Evolutionary conservation across 1,284 basidiomycete genomes (phyloP).

Genomic region (Ganoderma meredithae): DNA sequence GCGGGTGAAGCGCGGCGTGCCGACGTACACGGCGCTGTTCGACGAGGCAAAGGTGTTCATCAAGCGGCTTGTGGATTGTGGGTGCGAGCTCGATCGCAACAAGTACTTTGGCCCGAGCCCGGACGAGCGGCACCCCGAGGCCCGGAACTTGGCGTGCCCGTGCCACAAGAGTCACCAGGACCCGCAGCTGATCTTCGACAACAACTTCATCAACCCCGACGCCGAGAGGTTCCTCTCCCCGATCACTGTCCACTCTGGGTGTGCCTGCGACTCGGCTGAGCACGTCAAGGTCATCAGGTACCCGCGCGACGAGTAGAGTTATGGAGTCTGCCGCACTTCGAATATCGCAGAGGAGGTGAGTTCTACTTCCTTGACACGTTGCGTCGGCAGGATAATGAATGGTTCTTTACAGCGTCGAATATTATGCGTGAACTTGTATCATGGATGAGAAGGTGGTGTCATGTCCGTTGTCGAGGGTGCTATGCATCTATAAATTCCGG

Average conservation of each 20-base stretch:
- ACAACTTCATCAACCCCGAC: conserved; percentile 1
- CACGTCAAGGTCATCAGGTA: background rate
- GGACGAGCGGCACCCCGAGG: conserved; percentile 3
- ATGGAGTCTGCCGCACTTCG: too few relatives aligned
- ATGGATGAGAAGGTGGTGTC: background rate
- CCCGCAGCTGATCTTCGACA: conserved; percentile 7
- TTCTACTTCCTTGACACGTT: background rate
- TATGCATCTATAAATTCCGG: background rate
- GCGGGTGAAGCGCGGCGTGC: conserved; percentile 4
- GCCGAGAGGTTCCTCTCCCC: background rate
- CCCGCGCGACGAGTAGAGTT: background rate
- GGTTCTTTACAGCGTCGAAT: background rate
- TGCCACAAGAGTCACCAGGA: conserved; percentile 8
- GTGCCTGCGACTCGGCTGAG: background rate
- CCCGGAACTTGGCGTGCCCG: background rate
- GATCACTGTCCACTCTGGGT: background rate
- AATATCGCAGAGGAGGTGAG: background rate
- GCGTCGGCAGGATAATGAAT: background rate
- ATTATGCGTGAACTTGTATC: background rate
- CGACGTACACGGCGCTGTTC: background rate
- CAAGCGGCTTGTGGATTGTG: background rate
- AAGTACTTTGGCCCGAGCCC: conserved; percentile 3
- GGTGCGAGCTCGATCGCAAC: background rate
- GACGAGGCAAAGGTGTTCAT: conserved; percentile 2
- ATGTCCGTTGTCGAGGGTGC: background rate